Evolutionary conservation across 2,329 filamentous ascomycete genomes (phyloP), one percentile per base, ranked within the genome.

Genomic region (Whalleya microplaca): DNA sequence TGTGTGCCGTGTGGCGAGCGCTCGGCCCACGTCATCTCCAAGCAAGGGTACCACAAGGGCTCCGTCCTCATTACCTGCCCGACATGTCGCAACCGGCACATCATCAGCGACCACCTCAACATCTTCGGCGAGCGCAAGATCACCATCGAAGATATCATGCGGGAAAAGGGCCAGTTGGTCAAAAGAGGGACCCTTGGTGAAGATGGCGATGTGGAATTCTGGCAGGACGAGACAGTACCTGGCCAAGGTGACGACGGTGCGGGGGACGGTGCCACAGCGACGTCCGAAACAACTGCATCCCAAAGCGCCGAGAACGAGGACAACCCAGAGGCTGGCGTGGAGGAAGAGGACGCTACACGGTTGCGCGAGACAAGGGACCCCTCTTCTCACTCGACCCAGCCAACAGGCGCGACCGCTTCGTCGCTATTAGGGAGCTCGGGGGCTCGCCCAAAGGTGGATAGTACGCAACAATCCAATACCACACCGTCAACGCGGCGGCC

Each of bases 21-120:
- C 55, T 96, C 91, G n/a, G 83, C 86, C 12, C 96, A 99, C 76
- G 84, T 84, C 48, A 81, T 99, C 66, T 92, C 91, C 27, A 97
- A 98, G 75, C 95, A 98, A 71, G 95, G 92, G 29, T 99, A 99
- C 72, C 93, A 98, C 75, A 82, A 88, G 61, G 95, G 95, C 37
- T 94, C 92, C 1, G 89, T 95, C 3, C 80, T 99, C 55, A 93
- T 98, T 63, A 88, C 89, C 32, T 99, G 95, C 71, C 94, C 95
- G 0, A 79, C 80, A 2, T 99, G 95, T 75, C 87, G 88, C 68
- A 93, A 91, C 71, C 84, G 92, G 21, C 95, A 99, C 77, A 77
- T 99, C 64, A 98, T 99, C 67, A 89, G 87, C 69, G 95, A 99
- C 73, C 90, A 99, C 73, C 76, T 99, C 42, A 76, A 78, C 64